These are phyloP conservation scores for Lolium perenne DNA, from an alignment of 176 grass and related monocot species.

Conservation along the genomic window DNA sequence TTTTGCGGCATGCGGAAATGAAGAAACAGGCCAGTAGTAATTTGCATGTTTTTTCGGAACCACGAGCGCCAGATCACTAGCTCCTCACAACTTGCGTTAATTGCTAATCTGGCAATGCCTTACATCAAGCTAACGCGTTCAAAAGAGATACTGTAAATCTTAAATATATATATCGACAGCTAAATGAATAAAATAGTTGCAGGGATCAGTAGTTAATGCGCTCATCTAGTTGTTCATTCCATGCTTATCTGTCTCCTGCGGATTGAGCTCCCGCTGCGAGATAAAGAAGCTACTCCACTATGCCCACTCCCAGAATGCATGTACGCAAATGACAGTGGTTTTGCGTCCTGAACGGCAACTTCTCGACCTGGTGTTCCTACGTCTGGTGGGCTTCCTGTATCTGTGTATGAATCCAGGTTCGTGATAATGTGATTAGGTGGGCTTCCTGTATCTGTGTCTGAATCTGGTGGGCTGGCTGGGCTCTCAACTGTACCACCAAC, in stretches of 20 bases:
- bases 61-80: not conserved
- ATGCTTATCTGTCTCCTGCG: conserved; percentile 10
- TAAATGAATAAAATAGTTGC: conserved; percentile 40
- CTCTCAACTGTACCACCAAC: conserved; percentile 15
- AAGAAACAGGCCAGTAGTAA: not conserved
- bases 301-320: conserved; percentile 44
- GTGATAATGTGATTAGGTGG: not conserved
- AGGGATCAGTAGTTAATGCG: not conserved
- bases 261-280: not conserved
- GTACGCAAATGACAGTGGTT: conserved; percentile 59
- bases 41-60: not conserved
- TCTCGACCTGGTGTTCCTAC: conserved; percentile 56
- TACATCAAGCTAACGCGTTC: not conserved
- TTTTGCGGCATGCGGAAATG: not conserved
- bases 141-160: not conserved
- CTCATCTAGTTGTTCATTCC: not conserved
- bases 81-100: not conserved
- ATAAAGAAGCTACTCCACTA: conserved; percentile 15
- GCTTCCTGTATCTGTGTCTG: conserved; percentile 44
- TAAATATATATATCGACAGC: not conserved
- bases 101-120: not conserved
- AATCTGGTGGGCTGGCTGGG: conserved; percentile 42
- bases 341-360: conserved; percentile 21
- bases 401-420: conserved; percentile 42
- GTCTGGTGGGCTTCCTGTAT: conserved; percentile 27